Conservation (phyloP, 257 asterid genomes). For the Penstemon eatonii region DNA sequence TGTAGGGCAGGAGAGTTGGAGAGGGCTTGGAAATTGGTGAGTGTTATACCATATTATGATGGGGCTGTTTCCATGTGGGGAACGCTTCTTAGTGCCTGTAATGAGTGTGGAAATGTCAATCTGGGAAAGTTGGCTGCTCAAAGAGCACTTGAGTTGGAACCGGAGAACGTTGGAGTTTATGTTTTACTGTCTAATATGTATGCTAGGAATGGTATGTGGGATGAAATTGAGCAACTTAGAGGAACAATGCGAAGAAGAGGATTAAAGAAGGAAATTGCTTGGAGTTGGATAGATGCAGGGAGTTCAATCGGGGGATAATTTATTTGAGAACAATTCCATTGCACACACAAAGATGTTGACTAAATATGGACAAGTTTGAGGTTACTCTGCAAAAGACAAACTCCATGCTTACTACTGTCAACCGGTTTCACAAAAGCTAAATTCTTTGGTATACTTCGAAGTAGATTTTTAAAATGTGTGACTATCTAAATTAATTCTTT, state of each 20-base stretch:
- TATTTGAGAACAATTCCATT: neutral
- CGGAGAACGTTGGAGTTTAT: slow-evolving; percentile 63
- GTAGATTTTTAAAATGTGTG: too few relatives aligned
- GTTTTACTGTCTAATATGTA: slow-evolving; percentile 73
- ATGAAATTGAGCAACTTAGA: slow-evolving; percentile 67
- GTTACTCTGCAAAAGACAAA: neutral
- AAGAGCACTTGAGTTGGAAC: slow-evolving; percentile 74
- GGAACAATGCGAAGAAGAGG: slow-evolving; percentile 58
- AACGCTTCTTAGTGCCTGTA: slow-evolving; percentile 74
- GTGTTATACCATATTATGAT: slow-evolving; percentile 40
- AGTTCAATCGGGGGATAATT: slow-evolving; percentile 18
- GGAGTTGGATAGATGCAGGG: slow-evolving; percentile 51
- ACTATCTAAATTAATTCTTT: too few relatives aligned
- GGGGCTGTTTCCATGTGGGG: slow-evolving; percentile 73
- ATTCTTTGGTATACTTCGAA: neutral
- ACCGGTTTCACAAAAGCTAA: neutral
- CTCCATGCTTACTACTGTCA: neutral
- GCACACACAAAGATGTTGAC: neutral
- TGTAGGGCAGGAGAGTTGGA: slow-evolving; percentile 81
- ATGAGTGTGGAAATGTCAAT: slow-evolving; percentile 63
- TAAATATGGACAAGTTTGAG: neutral
- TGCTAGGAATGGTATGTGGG: slow-evolving; percentile 77
- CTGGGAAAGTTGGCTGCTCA: slow-evolving; percentile 73
- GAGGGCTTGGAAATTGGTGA: slow-evolving; percentile 57
- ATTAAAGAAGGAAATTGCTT: slow-evolving; percentile 67